Conservation (phyloP, 768 basidiomycete genomes). For the Chalciporus pseudorubinellus region DNA sequence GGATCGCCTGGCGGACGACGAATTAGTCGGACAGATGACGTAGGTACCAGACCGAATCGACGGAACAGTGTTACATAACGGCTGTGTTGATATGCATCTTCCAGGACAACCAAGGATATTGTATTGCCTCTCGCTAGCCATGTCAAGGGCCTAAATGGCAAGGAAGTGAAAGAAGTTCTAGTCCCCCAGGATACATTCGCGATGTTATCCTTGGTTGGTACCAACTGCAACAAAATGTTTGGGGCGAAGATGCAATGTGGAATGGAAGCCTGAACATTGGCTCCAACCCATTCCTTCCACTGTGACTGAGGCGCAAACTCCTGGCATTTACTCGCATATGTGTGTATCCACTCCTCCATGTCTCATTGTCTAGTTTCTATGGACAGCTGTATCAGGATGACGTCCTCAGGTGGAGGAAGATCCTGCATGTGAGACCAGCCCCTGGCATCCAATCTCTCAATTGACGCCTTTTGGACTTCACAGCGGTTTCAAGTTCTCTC, state of each 20-base stretch:
- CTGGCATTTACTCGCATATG: constrained; percentile 46
- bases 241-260: constrained; percentile 47
- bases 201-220: background rate
- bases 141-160: constrained; percentile 36
- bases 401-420: constrained; percentile 47
- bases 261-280: constrained; percentile 56
- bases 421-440: constrained; percentile 45
- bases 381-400: constrained; percentile 33
- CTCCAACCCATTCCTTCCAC: constrained; percentile 37
- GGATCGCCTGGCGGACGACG: constrained; percentile 41
- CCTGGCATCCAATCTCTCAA: background rate
- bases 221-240: constrained; percentile 41
- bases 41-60: constrained; percentile 18
- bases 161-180: constrained; percentile 30
- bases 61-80: background rate
- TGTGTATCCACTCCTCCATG: constrained; percentile 16
- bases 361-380: background rate
- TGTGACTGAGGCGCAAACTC: constrained; percentile 38
- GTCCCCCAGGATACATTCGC: background rate
- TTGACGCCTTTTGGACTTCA: background rate
- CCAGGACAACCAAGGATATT: constrained; percentile 30
- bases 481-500: constrained; percentile 45
- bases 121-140: constrained; percentile 43
- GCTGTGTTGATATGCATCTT: background rate
- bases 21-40: constrained; percentile 52